Conservation (phyloP, 176 grass and related monocot species). For the Otatea glauca region DNA sequence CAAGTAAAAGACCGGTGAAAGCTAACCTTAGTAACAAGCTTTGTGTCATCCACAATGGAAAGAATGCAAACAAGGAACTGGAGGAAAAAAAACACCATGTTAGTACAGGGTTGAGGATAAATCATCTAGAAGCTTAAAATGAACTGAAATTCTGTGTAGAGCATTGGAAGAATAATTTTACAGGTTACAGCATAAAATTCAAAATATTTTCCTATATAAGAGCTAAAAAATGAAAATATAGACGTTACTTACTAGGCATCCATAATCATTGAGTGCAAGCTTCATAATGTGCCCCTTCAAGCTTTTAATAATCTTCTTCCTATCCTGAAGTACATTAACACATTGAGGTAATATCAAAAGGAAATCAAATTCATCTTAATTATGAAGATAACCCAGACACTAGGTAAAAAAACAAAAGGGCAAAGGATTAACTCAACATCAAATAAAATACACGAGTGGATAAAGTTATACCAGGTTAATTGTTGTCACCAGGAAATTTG, state of each 20-base stretch:
- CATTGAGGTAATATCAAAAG: slow-evolving; percentile 11
- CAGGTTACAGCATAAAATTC: neutral
- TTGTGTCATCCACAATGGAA: slow-evolving; percentile 92
- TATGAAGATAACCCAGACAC: slow-evolving; percentile 1
- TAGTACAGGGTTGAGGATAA: slow-evolving; percentile 35
- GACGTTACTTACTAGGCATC: slow-evolving; percentile 79
- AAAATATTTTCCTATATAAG: slow-evolving; percentile 8
- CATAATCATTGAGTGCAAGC: slow-evolving; percentile 83
- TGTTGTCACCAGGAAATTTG: neutral
- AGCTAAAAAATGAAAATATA: slow-evolving; percentile 16
- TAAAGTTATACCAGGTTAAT: neutral
- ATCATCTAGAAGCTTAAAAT: slow-evolving; percentile 1
- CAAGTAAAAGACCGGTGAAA: neutral
- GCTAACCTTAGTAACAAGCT: slow-evolving; percentile 83
- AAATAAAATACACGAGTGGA: neutral
- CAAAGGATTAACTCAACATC: neutral
- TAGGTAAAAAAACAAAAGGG: neutral
- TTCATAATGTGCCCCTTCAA: slow-evolving; percentile 84
- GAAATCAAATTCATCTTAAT: neutral
- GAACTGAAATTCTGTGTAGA: neutral
- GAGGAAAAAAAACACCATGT: slow-evolving; percentile 35
- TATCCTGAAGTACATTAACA: slow-evolving; percentile 68
- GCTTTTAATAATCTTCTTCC: slow-evolving; percentile 93
- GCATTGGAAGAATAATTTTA: neutral
- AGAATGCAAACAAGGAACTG: slow-evolving; percentile 78